Conservation (phyloP, 2,329 filamentous ascomycete species). For the Alternaria atra region DNA sequence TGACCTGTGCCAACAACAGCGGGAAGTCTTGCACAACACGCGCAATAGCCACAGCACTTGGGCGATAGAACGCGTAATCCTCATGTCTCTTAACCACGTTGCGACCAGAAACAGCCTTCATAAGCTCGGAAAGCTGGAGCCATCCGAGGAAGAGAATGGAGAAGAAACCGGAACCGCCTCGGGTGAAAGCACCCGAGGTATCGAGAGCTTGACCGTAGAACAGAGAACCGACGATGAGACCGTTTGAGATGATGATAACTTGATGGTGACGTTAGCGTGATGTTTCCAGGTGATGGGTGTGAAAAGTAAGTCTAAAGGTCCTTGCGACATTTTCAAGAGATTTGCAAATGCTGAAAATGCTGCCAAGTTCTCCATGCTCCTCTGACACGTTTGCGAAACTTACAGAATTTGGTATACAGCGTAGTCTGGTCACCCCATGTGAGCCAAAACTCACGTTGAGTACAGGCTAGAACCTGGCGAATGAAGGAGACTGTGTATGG, state of each 20-base stretch:
- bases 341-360: background rate
- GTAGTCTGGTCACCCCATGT: conserved; percentile 78
- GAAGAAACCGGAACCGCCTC: conserved; percentile 72
- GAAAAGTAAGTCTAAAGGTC: background rate
- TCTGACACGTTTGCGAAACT: background rate
- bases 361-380: background rate
- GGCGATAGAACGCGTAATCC: conserved; percentile 75
- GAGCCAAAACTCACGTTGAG: conserved; percentile 79
- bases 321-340: background rate
- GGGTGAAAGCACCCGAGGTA: conserved; percentile 69
- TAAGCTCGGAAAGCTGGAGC: conserved; percentile 80
- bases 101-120: conserved; percentile 77
- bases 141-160: conserved; percentile 72
- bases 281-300: background rate
- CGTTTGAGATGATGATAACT: conserved; percentile 77
- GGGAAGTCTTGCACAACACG: conserved; percentile 71
- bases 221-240: conserved; percentile 78
- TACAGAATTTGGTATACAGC: conserved; percentile 72
- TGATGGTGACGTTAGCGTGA: background rate
- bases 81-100: conserved; percentile 73
- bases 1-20: conserved; percentile 65
- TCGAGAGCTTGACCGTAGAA: conserved; percentile 74
- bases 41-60: conserved; percentile 70
- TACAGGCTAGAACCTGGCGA: conserved; percentile 74
- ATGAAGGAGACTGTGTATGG: conserved; percentile 79